Conservation (phyloP, 78 protist species). For the Creolimax fragrantissima region DNA sequence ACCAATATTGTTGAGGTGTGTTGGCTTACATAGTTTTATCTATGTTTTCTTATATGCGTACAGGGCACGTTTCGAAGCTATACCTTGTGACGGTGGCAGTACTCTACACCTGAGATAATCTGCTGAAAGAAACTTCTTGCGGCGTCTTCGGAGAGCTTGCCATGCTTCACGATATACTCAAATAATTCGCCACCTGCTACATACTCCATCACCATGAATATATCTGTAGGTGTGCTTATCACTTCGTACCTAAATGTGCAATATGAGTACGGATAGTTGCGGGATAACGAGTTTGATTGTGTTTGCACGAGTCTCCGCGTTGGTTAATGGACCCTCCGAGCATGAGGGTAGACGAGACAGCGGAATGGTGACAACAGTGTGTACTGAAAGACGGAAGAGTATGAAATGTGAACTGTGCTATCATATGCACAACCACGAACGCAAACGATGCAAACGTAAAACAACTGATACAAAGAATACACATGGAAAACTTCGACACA, state of each 20-base stretch:
- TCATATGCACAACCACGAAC: too few species aligned
- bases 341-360: too few species aligned
- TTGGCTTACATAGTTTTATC: too few species aligned
- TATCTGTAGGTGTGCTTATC: constrained; percentile 87
- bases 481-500: too few species aligned
- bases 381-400: too few species aligned
- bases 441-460: too few species aligned
- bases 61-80: too few species aligned
- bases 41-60: too few species aligned
- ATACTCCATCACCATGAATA: constrained; percentile 90
- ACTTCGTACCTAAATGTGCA: constrained; percentile 81
- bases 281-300: neutral
- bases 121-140: constrained; percentile 95
- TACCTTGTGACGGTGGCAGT: constrained; percentile 88
- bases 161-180: constrained; percentile 94
- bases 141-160: constrained; percentile 67
- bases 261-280: neutral
- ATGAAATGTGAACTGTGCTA: too few species aligned
- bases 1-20: too few species aligned
- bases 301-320: neutral
- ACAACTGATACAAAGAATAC: too few species aligned
- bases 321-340: neutral
- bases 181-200: constrained; percentile 97
- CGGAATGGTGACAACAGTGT: too few species aligned
- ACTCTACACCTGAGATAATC: constrained; percentile 90